Evolutionary conservation across 768 basidiomycete genomes (phyloP).

Genomic region (Tricholoma furcatifolium): DNA sequence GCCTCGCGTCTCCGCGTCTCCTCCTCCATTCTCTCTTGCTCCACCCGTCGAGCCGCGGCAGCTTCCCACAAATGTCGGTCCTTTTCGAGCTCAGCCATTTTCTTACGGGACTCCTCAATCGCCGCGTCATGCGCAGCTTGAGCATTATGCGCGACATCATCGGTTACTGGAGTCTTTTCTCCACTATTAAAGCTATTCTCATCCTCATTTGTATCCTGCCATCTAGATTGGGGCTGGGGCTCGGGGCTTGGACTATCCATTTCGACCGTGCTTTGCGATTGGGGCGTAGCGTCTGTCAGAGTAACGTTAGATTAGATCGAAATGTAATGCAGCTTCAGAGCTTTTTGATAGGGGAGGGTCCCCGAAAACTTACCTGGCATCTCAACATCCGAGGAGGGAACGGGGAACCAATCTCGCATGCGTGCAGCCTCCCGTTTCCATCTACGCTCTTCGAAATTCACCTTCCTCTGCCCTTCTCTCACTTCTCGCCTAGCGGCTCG

Average conservation of each 20-base stretch:
- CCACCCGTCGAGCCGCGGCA: constrained; percentile 43
- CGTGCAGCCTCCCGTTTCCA: constrained; percentile 35
- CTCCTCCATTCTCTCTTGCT: constrained; percentile 41
- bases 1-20: constrained; percentile 23
- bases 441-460: constrained; percentile 36
- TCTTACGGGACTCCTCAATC: constrained; percentile 65
- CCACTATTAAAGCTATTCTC: constrained; percentile 13
- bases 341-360: background rate
- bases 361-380: constrained; percentile 15
- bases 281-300: background rate
- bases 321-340: background rate
- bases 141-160: constrained; percentile 24
- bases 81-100: constrained; percentile 64
- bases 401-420: constrained; percentile 39
- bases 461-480: constrained; percentile 39
- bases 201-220: background rate
- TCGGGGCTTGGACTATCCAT: constrained; percentile 16
- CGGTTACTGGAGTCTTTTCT: constrained; percentile 14
- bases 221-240: background rate
- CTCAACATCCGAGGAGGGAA: constrained; percentile 27
- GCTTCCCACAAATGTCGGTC: constrained; percentile 65
- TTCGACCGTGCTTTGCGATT: constrained; percentile 11
- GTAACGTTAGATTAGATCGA: constrained; percentile 4
- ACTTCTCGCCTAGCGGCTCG: constrained; percentile 39
- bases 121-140: constrained; percentile 38